A percentile compares a stretch with the other conserved stretches of the same genome.
Conservation (phyloP, 805 yeast genomes). For the Teunomyces kruisii region DNA sequence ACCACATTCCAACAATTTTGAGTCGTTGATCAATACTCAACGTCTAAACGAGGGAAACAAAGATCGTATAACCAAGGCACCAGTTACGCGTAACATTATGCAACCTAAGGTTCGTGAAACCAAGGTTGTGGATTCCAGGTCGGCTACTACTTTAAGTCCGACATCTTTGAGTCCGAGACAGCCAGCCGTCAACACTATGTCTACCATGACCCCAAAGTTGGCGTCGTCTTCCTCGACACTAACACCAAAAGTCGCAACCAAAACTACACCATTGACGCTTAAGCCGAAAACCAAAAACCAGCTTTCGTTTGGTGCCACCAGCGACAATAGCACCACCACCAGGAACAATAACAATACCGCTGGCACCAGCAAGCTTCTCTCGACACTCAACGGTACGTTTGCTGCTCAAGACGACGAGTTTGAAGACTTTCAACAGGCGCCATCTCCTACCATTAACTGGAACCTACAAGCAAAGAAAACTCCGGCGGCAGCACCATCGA, state of each 20-base stretch:
- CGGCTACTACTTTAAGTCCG: background rate
- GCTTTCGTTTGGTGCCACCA: slow-evolving; percentile 26
- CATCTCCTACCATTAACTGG: slow-evolving; percentile 17
- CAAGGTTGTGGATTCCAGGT: background rate
- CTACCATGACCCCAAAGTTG: background rate
- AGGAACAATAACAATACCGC: slow-evolving; percentile 1
- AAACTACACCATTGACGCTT: slow-evolving; percentile 6
- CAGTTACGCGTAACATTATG: slow-evolving; percentile 20
- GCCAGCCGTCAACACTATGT: too few species aligned
- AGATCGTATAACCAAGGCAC: slow-evolving; percentile 22
- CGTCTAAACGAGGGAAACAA: slow-evolving; percentile 20
- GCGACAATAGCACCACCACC: slow-evolving; percentile 6
- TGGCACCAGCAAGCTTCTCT: slow-evolving; percentile 17
- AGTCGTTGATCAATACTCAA: slow-evolving; percentile 31
- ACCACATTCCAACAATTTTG: slow-evolving; percentile 16
- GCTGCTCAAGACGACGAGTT: slow-evolving; percentile 25
- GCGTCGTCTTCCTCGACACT: background rate
- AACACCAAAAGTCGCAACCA: slow-evolving; percentile 4
- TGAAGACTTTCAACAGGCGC: slow-evolving; percentile 26
- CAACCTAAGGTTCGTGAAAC: slow-evolving; percentile 13
- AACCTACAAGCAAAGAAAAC: slow-evolving; percentile 8
- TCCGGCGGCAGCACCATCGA: slow-evolving; percentile 2
- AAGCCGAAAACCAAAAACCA: slow-evolving; percentile 12
- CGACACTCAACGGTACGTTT: slow-evolving; percentile 25
- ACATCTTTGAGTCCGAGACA: slow-evolving; percentile 1